Conservation (phyloP, 2,329 filamentous ascomycete species). For the Sclerotinia subarctica region DNA sequence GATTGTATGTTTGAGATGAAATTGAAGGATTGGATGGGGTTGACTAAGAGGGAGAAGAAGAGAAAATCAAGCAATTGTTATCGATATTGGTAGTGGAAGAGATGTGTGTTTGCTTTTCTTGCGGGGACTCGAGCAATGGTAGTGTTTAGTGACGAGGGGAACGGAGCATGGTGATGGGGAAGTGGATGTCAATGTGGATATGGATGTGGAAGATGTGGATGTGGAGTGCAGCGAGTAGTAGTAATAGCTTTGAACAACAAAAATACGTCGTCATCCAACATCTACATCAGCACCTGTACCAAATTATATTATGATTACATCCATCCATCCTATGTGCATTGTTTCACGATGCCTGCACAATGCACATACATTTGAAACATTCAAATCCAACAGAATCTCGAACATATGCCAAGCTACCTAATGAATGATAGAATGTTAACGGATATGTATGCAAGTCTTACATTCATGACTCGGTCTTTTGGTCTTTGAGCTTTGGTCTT, state of each 20-base stretch:
- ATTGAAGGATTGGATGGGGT: neutral
- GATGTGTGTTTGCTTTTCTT: neutral
- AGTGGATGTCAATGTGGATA: neutral
- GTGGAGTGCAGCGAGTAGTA: neutral
- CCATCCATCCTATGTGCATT: too few species aligned
- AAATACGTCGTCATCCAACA: neutral
- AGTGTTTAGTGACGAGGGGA: neutral
- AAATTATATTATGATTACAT: neutral
- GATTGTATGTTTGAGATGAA: neutral
- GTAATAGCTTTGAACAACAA: neutral
- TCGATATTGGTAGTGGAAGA: neutral
- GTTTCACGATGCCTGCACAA: too few species aligned
- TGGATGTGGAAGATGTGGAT: neutral
- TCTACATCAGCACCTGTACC: too few species aligned
- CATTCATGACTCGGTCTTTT: neutral
- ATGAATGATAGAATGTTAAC: neutral
- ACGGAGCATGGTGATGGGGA: neutral
- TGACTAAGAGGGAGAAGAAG: neutral
- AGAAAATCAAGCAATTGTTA: neutral
- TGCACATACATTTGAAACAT: too few species aligned
- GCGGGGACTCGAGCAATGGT: neutral
- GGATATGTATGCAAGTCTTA: neutral
- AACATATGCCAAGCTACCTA: neutral
- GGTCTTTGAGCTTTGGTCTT: neutral
- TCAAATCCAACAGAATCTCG: neutral